Base-by-base conservation (phyloP, 1,139 yeast genomes). In the Pichia sp. region DNA sequence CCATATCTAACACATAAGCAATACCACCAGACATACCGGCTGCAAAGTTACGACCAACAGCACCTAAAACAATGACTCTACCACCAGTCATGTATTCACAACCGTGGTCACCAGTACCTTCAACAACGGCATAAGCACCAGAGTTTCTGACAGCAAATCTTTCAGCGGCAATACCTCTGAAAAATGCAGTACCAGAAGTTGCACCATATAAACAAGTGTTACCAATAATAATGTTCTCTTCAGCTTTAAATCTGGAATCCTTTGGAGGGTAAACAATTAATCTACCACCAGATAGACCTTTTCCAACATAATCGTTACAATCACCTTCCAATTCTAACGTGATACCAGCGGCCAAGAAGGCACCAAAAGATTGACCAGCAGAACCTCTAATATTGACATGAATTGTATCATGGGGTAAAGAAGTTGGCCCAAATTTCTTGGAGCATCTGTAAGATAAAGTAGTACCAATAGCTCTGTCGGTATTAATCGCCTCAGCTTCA, bases 1-100 rank as follows among this genome's bases (percentile, higher is more conserved):
- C 97, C 75, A 92, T 85, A 59, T 90, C 95, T 59, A 90, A 74
- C 49, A 94, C 97, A 62, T 92, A 92, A 33, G 96, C 95, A 65
- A 92, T 92, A 79, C 98, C 98, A 68, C 98, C 98, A 59, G 97
- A 90, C 86, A 94, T 94, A 73, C 98, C 98, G 46, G 98, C 96
- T 39, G 97, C 97, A 65, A 92, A 92, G 71, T 88, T 85, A 55
- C 97, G 81, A 50, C 96, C 97, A 60, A 95, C 85, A 47, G 81
- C 69, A 43, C 97, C 96, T 56, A 92, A 76, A 44, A 92, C 87
- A 62, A 92, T 86, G 50, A 92, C 95, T 60, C 97, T 81, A 64
- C 98, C 98, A 65, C 98, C 97, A 59, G 97, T 88, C 98, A 92
- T 92, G 71, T 92, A 92, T 68, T 92, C 98, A 72, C 97, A 92